phyloP scores from a whole-genome alignment of 164 flowering plant genomes.

The Dillenia suffruticosa region DNA sequence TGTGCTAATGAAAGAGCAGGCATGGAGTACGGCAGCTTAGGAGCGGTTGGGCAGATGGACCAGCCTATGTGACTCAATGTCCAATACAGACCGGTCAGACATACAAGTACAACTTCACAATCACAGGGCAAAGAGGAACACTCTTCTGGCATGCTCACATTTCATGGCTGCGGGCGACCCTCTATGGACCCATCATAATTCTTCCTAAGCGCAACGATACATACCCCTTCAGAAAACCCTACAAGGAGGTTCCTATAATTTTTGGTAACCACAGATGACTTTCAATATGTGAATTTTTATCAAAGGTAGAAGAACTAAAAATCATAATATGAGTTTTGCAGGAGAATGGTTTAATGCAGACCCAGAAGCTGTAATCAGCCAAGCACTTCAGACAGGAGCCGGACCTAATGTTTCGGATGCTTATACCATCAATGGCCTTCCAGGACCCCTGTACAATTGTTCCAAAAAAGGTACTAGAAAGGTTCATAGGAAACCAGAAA shows the following conservation, averaged over 20 bases:
- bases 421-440: slow-evolving; percentile 72
- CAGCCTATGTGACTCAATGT: slow-evolving; percentile 63
- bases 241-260: slow-evolving; percentile 60
- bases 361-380: slow-evolving; percentile 52
- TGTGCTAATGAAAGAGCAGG: slow-evolving; percentile 23
- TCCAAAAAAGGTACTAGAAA: slow-evolving; percentile 47
- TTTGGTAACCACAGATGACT: slow-evolving; percentile 31
- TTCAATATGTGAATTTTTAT: no score
- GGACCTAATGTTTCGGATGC: slow-evolving; percentile 77
- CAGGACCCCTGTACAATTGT: slow-evolving; percentile 67
- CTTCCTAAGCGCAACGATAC: slow-evolving; percentile 43
- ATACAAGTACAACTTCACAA: slow-evolving; percentile 60
- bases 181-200: slow-evolving; percentile 66
- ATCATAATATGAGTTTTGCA: slow-evolving; percentile 9
- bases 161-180: slow-evolving; percentile 58
- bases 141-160: slow-evolving; percentile 62
- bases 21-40: slow-evolving; percentile 62
- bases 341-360: slow-evolving; percentile 80
- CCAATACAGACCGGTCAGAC: slow-evolving; percentile 64
- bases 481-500: no score
- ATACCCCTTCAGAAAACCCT: slow-evolving; percentile 55
- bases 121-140: slow-evolving; percentile 62
- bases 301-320: no score
- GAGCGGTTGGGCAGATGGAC: slow-evolving; percentile 75
- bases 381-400: slow-evolving; percentile 57